These are phyloP conservation scores for Aspergillus quadrilineatus DNA, from an alignment of 2,329 filamentous ascomycete genomes.

Conservation along the genomic window DNA sequence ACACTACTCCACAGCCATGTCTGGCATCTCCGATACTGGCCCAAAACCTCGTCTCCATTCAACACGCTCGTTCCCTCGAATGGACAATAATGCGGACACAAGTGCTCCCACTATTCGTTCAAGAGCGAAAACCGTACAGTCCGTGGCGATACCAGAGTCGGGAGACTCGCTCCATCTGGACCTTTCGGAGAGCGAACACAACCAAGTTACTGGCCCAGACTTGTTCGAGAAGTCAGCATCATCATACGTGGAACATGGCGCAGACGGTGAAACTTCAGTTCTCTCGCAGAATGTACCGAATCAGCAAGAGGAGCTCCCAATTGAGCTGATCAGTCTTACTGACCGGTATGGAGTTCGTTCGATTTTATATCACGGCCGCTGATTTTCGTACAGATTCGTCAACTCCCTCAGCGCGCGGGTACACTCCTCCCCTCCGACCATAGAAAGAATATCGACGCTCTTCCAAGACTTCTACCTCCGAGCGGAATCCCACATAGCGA, in stretches of 20 bases:
- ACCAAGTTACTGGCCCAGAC: conserved; percentile 33
- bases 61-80: conserved; percentile 34
- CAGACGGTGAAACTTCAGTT: conserved; percentile 35
- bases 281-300: conserved; percentile 51
- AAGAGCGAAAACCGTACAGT: conserved; percentile 29
- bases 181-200: conserved; percentile 23
- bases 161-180: conserved; percentile 25
- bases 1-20: conserved; percentile 19
- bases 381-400: conserved; percentile 66
- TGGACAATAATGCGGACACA: conserved; percentile 26
- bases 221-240: conserved; percentile 47
- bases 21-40: conserved; percentile 22
- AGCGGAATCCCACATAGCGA: conserved; percentile 78
- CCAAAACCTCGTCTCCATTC: conserved; percentile 27
- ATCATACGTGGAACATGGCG: conserved; percentile 29
- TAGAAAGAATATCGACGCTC: conserved; percentile 77
- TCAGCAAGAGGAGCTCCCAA: conserved; percentile 84
- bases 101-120: conserved; percentile 26
- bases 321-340: conserved; percentile 85
- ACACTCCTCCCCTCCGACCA: conserved; percentile 76
- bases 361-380: not conserved
- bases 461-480: conserved; percentile 93
- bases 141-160: conserved; percentile 21
- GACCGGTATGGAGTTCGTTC: conserved; percentile 63
- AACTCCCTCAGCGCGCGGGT: conserved; percentile 85